phyloP scores from a whole-genome alignment of 2,329 filamentous ascomycete genomes.

The Aspergillus sp. region DNA sequence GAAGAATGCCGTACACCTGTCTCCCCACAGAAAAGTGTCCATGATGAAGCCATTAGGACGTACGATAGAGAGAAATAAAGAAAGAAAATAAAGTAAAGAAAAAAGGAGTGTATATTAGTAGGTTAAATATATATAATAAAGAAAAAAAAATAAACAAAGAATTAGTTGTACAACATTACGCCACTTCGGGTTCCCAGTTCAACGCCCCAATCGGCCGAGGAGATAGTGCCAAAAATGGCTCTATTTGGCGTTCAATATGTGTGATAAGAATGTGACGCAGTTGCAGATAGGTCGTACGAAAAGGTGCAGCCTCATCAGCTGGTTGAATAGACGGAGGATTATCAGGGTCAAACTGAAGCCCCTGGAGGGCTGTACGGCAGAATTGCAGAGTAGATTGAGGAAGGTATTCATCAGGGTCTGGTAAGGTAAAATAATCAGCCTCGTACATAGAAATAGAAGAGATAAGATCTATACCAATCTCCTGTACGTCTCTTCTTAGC shows the following conservation, averaged over 20 bases:
- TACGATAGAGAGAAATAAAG: not conserved
- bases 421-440: not conserved
- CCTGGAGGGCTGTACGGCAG: slow-evolving; percentile 6
- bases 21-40: not conserved
- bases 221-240: not conserved
- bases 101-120: not conserved
- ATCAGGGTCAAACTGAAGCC: slow-evolving; percentile 10
- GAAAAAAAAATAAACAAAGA: not conserved
- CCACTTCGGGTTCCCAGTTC: not conserved
- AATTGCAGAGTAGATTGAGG: slow-evolving; percentile 7
- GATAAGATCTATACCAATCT: not conserved
- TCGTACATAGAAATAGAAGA: not conserved
- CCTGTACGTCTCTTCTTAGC: not conserved
- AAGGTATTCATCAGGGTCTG: slow-evolving; percentile 12
- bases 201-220: not conserved
- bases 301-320: not conserved
- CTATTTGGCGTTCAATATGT: not conserved
- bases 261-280: not conserved
- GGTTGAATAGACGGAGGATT: not conserved
- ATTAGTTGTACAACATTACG: not conserved
- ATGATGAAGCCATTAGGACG: not conserved
- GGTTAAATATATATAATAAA: not conserved
- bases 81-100: not conserved
- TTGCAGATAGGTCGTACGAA: not conserved
- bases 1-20: not conserved